A percentile compares a stretch with the other conserved stretches of the same genome.
phyloP scores from a whole-genome alignment of 2,329 filamentous ascomycete species.

The Neopestalotiopsis clavispora region DNA sequence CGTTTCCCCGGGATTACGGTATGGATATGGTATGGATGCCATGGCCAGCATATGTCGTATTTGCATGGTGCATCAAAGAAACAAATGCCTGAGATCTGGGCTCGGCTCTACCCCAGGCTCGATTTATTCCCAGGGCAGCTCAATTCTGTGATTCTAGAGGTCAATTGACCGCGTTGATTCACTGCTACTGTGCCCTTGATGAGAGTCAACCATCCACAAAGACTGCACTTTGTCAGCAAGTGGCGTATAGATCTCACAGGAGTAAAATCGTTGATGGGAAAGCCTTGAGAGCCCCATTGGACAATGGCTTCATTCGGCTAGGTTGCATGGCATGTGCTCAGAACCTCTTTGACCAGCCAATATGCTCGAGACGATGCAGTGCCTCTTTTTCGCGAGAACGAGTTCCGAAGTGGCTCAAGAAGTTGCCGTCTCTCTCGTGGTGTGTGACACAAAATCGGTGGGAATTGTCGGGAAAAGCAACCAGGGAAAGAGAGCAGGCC shows the following conservation, averaged over 20 bases:
- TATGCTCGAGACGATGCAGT: conserved; percentile 3
- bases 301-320: conserved; percentile 8
- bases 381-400: not conserved
- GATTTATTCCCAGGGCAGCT: not conserved
- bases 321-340: not conserved
- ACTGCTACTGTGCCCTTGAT: not conserved
- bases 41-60: not conserved
- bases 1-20: not conserved
- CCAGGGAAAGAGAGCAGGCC: not conserved
- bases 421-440: not conserved
- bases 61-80: not conserved
- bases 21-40: not conserved
- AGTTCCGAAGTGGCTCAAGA: conserved; percentile 1
- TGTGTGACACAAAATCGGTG: not conserved
- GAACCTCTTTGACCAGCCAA: not conserved
- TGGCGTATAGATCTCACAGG: not conserved
- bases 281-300: conserved; percentile 15
- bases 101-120: not conserved
- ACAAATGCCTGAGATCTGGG: not conserved
- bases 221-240: not conserved
- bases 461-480: not conserved
- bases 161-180: not conserved
- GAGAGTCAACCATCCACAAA: conserved; percentile 9
- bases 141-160: conserved; percentile 1
- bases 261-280: not conserved